Conservation (phyloP, 495 filamentous ascomycete species). For the Emericellopsis terricola region DNA sequence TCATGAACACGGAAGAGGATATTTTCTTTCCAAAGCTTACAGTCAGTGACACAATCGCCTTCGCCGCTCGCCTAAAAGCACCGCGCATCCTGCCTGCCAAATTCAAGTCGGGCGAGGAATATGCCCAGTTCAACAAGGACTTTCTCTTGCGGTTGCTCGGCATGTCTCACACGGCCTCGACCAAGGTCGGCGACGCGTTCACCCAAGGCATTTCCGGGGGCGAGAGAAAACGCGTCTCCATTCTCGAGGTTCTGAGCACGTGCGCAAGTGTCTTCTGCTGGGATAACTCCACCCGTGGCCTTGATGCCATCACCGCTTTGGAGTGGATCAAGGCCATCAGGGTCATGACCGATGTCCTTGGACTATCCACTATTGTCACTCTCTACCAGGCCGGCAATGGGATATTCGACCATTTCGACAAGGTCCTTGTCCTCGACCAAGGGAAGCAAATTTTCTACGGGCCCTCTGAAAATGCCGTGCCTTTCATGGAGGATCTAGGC, state of each 20-base stretch:
- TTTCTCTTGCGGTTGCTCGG: constrained; percentile 39
- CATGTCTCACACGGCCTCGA: constrained; percentile 54
- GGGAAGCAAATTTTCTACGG: constrained; percentile 53
- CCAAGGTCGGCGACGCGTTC: constrained; percentile 60
- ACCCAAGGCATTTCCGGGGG: constrained; percentile 46
- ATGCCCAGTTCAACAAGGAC: neutral
- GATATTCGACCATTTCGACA: constrained; percentile 53
- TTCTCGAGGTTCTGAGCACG: constrained; percentile 16
- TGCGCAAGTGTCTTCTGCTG: constrained; percentile 19
- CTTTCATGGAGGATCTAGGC: constrained; percentile 43
- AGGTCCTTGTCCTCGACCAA: constrained; percentile 45
- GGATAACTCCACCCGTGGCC: constrained; percentile 33
- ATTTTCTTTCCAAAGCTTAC: constrained; percentile 56
- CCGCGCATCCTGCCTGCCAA: neutral
- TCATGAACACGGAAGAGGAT: constrained; percentile 57
- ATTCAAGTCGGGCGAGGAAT: neutral
- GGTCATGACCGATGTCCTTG: constrained; percentile 34
- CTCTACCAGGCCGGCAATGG: constrained; percentile 56
- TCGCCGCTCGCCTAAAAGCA: neutral
- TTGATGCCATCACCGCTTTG: constrained; percentile 29
- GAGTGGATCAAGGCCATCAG: constrained; percentile 27
- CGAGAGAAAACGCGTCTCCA: constrained; percentile 25
- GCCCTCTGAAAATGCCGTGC: constrained; percentile 31
- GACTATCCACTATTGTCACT: constrained; percentile 40
- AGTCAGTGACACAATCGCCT: constrained; percentile 45